A percentile compares a stretch with the other conserved stretches of the same genome.
Evolutionary conservation across 2,329 filamentous ascomycete species (phyloP).

Genomic region (Blastomyces silverae): DNA sequence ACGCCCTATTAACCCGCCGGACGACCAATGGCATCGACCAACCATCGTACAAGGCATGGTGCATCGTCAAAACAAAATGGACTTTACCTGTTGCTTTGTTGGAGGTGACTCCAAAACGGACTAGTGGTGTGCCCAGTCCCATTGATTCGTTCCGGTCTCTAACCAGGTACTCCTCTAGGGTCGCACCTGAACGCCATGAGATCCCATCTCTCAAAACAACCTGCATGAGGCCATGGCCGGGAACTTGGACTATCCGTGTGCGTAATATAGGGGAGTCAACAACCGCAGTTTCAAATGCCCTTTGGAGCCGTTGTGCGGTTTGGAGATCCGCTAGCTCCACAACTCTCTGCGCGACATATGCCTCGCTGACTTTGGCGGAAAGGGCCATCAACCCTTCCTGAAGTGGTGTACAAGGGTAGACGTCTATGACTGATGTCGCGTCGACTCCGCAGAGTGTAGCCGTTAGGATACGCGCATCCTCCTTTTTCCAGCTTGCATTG

Average conservation of each 20-base stretch:
- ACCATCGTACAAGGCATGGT: slow-evolving; percentile 40
- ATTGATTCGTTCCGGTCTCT: slow-evolving; percentile 21
- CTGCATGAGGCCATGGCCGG: slow-evolving; percentile 20
- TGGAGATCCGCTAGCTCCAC: slow-evolving; percentile 23
- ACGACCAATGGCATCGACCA: slow-evolving; percentile 34
- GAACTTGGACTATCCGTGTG: slow-evolving; percentile 32
- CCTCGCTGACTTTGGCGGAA: slow-evolving; percentile 33
- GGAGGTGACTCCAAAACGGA: slow-evolving; percentile 23
- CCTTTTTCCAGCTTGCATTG: slow-evolving; percentile 9
- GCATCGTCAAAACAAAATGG: slow-evolving; percentile 32
- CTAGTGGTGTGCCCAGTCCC: slow-evolving; percentile 24
- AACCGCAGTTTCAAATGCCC: slow-evolving; percentile 35
- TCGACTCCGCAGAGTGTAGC: slow-evolving; percentile 21
- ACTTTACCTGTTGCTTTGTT: slow-evolving; percentile 11
- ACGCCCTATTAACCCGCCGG: slow-evolving; percentile 27
- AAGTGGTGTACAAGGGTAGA: slow-evolving; percentile 32
- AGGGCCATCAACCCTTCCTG: slow-evolving; percentile 40
- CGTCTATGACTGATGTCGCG: slow-evolving; percentile 25
- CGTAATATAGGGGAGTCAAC: slow-evolving; percentile 36
- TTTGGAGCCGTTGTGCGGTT: slow-evolving; percentile 31
- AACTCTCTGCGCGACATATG: slow-evolving; percentile 38
- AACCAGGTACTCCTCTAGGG: slow-evolving; percentile 20
- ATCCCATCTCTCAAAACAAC: slow-evolving; percentile 26
- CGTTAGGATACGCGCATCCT: slow-evolving; percentile 15
- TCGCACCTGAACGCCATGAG: slow-evolving; percentile 22